Evolutionary conservation across 768 basidiomycete genomes (phyloP).

Genomic region (Agaricus subrufescens): DNA sequence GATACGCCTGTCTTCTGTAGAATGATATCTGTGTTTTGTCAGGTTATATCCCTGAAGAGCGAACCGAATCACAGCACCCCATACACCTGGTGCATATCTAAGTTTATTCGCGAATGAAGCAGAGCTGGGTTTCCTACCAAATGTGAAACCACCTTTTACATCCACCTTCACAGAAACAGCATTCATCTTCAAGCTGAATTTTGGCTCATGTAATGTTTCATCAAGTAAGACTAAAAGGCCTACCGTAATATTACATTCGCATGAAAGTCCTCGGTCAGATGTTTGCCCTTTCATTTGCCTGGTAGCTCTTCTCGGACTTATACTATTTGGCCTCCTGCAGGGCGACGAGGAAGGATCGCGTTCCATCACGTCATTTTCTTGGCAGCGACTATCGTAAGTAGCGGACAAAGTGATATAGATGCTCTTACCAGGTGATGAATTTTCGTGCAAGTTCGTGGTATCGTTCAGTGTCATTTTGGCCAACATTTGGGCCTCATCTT

Average conservation of each 20-base stretch:
- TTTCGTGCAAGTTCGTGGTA: neutral
- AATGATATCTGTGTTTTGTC: slow-evolving; percentile 51
- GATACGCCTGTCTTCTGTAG: slow-evolving; percentile 49
- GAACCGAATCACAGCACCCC: slow-evolving; percentile 34
- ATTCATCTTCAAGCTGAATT: slow-evolving; percentile 53
- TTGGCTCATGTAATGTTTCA: neutral
- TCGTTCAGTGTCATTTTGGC: slow-evolving; percentile 6
- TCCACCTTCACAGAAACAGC: slow-evolving; percentile 64
- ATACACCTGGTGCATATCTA: slow-evolving; percentile 42
- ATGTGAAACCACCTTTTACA: slow-evolving; percentile 73
- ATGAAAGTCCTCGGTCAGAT: slow-evolving; percentile 43
- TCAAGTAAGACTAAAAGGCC: slow-evolving; percentile 9
- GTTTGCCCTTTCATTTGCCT: neutral
- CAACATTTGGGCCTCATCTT: slow-evolving; percentile 4
- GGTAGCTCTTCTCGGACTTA: neutral
- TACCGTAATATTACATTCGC: slow-evolving; percentile 66
- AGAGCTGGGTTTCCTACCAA: slow-evolving; percentile 44
- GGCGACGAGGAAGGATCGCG: neutral
- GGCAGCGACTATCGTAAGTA: neutral
- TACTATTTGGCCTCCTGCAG: neutral
- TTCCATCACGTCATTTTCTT: neutral
- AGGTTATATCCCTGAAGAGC: neutral
- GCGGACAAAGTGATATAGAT: neutral
- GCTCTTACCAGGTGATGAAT: neutral
- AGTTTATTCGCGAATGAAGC: neutral